A percentile compares a stretch with the other conserved stretches of the same genome.
Conservation (phyloP, 345 rosid genomes). For the Adansonia digitata region DNA sequence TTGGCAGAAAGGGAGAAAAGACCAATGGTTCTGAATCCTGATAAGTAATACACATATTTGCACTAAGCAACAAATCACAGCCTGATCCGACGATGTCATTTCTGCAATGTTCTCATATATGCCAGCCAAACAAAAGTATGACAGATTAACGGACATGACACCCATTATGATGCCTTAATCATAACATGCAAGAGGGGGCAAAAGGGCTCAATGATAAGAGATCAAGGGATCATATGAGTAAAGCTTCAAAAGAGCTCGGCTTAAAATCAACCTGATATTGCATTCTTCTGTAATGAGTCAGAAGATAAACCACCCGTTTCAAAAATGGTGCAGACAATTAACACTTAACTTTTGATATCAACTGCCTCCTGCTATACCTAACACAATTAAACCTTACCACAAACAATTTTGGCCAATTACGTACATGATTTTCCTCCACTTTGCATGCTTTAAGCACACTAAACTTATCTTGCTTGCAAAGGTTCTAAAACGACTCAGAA, state of each 20-base stretch:
- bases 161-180: not conserved
- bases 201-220: not conserved
- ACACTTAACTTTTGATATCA: not conserved
- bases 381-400: not conserved
- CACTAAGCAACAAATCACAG: not conserved
- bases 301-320: not conserved
- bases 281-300: not conserved
- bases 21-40: not conserved
- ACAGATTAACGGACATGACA: not conserved
- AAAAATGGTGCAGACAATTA: not conserved
- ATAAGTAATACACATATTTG: not conserved
- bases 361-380: not conserved
- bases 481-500: not conserved
- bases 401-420: not conserved
- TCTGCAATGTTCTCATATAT: not conserved
- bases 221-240: not conserved
- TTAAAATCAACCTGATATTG: not conserved
- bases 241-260: not conserved
- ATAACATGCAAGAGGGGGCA: not conserved
- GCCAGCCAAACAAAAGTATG: not conserved
- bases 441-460: not conserved
- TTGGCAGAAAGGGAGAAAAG: not conserved
- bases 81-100: not conserved
- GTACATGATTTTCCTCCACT: not conserved
- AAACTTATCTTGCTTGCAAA: not conserved